A percentile compares a stretch with the other conserved stretches of the same genome.
Evolutionary conservation across 192 early-diverging fungal genomes (phyloP).

Genomic region (Coemansia sp.): DNA sequence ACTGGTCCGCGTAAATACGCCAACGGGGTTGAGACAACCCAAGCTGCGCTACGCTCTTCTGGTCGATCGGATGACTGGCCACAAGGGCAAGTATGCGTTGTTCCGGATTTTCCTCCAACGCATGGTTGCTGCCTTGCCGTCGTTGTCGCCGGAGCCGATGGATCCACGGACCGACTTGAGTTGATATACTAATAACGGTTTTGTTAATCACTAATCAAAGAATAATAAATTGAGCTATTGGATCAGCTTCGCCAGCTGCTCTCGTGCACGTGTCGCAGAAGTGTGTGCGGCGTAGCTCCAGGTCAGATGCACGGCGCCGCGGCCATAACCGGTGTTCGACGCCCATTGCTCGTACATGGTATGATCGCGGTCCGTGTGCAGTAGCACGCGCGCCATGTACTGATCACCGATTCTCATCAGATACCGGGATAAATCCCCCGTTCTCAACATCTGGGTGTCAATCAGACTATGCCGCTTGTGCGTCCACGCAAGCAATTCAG

Average conservation of each 20-base stretch:
- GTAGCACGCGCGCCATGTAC: slow-evolving; percentile 58
- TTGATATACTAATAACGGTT: background rate
- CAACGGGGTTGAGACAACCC: slow-evolving; percentile 1
- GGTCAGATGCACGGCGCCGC: slow-evolving; percentile 67
- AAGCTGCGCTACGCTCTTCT: slow-evolving; percentile 29
- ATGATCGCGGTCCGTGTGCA: slow-evolving; percentile 56
- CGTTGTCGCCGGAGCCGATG: slow-evolving; percentile 11
- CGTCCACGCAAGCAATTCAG: slow-evolving; percentile 38
- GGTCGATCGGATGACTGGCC: slow-evolving; percentile 43
- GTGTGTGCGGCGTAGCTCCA: slow-evolving; percentile 69
- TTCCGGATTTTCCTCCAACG: slow-evolving; percentile 39
- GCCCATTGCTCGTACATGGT: slow-evolving; percentile 68
- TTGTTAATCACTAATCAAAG: background rate
- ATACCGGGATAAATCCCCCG: slow-evolving; percentile 38
- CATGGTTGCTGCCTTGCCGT: slow-evolving; percentile 29
- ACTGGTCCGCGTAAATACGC: slow-evolving; percentile 25
- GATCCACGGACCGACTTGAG: slow-evolving; percentile 3
- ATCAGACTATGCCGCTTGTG: background rate
- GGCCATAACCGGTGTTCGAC: slow-evolving; percentile 54
- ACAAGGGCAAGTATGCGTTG: slow-evolving; percentile 40
- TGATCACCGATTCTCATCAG: slow-evolving; percentile 57
- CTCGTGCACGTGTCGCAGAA: slow-evolving; percentile 23
- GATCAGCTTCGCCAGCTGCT: background rate
- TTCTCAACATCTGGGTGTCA: background rate
- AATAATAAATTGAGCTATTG: background rate